These are phyloP conservation scores for Plasmodium fragile DNA, from an alignment of 169 alveolate species.

Conservation along the genomic window DNA sequence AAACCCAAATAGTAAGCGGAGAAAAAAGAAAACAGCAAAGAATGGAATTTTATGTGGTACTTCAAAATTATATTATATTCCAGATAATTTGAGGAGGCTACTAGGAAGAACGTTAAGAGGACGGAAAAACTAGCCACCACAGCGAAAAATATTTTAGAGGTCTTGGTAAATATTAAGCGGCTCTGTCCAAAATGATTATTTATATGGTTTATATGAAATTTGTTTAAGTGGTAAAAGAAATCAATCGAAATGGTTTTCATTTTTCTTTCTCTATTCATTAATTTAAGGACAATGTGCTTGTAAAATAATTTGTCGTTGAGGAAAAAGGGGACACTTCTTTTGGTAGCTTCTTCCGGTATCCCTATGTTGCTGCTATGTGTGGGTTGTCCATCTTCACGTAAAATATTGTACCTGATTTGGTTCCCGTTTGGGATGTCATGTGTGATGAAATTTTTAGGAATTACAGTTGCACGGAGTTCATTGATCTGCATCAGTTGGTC, in stretches of 20 bases:
- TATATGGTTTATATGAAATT: conserved; percentile 21
- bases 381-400: neutral
- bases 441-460: neutral
- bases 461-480: neutral
- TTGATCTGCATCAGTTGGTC: neutral
- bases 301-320: conserved; percentile 43
- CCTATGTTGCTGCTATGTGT: neutral
- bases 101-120: conserved; percentile 40
- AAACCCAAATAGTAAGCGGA: conserved; percentile 54
- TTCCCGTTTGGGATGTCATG: neutral
- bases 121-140: conserved; percentile 47
- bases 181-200: conserved; percentile 23
- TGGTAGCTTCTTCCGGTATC: neutral
- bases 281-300: conserved; percentile 7
- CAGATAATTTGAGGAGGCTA: conserved; percentile 48
- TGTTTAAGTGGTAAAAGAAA: conserved; percentile 61
- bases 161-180: conserved; percentile 43
- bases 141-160: conserved; percentile 63
- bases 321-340: conserved; percentile 2
- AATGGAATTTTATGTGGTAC: conserved; percentile 59
- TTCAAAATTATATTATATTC: conserved; percentile 59
- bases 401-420: neutral
- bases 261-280: conserved; percentile 1
- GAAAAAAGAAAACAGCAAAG: conserved; percentile 60
- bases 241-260: conserved; percentile 11